Evolutionary conservation across 192 early-diverging fungal genomes (phyloP), one percentile per base, ranked within the genome.

Genomic region (Dispira parvispora): DNA sequence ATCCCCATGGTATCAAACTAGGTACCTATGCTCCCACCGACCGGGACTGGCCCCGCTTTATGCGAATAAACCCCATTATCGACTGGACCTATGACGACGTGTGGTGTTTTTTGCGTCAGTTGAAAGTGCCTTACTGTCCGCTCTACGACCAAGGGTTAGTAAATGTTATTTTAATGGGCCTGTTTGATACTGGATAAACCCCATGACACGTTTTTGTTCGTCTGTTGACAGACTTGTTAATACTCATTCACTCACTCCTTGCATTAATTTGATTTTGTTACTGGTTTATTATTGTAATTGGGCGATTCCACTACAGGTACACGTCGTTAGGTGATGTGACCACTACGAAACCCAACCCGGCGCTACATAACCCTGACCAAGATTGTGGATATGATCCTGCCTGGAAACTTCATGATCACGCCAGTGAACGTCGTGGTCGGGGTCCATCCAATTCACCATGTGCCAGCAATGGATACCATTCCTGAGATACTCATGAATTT

Each of bases 61-160:
- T 94, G 82, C 84, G 95, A 1, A 81, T 96, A 6, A 88, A 94
- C 63, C 92, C 95, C 8, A 84, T 98, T 16, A 70, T 98, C 18
- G 87, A 96, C 71, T 96, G 92, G 93, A 63, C 72, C 16, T 96
- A 92, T 63, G 74, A 79, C 26, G 77, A 89, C 32, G 75, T 98
- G 53, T 98, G 95, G 95, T 73, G 76, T 1, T 89, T 82, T 63
- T 73, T 94, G 58, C 66, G 67, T 21, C 43, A 55, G 20, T 70
- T 87, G 25, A 74, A 73, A 13, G 78, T 94, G 42, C 84, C 80
- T 52, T 95, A 94, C 71, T 98, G 93, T 73, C 73, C 73, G 0
- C 76, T 96, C 52, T 98, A 98, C 64, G 90, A 98, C 66, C 65
- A 82, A 67, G 91, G 87, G 87, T 88, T 74, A 70, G 57, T 55